A percentile compares a stretch with the other conserved stretches of the same genome.
These are phyloP conservation scores for Isabelozyma gotoi DNA, from an alignment of 805 yeast species.

Conservation along the genomic window DNA sequence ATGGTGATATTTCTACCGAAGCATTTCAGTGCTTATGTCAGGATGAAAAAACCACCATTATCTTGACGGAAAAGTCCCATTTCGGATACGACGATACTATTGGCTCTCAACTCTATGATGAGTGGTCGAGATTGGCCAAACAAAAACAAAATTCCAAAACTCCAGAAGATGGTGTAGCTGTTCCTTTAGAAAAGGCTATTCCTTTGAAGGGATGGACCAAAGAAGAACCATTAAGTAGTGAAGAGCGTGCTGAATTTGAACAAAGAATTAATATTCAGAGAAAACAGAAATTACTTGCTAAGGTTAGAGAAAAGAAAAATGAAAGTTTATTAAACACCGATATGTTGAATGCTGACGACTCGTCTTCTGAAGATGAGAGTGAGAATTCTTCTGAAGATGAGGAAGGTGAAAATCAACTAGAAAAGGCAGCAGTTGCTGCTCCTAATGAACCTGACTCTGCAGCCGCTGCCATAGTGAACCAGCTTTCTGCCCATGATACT, in stretches of 20 bases:
- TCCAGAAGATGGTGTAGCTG: conserved; percentile 61
- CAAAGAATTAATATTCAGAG: conserved; percentile 47
- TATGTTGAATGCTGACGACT: conserved; percentile 29
- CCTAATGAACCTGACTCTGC: conserved; percentile 1
- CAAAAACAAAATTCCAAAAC: conserved; percentile 27
- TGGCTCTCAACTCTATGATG: conserved; percentile 48
- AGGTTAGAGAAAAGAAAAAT: conserved; percentile 40
- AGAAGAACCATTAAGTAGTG: conserved; percentile 51
- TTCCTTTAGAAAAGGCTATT: conserved; percentile 48
- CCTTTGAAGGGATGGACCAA: conserved; percentile 38
- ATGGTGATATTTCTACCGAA: conserved; percentile 60
- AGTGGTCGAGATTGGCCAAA: conserved; percentile 51
- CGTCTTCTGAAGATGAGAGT: conserved; percentile 33
- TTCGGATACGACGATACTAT: conserved; percentile 39
- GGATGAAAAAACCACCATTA: conserved; percentile 64
- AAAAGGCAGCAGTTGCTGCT: conserved; percentile 5
- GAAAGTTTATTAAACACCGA: conserved; percentile 39
- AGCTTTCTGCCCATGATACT: conserved; percentile 40
- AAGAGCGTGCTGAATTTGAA: conserved; percentile 50
- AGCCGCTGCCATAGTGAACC: conserved; percentile 18
- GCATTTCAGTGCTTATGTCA: conserved; percentile 56
- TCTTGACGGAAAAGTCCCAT: conserved; percentile 69
- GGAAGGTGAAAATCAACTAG: conserved; percentile 15
- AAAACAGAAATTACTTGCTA: conserved; percentile 38
- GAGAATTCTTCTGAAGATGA: conserved; percentile 31